Conservation (phyloP, 345 rosid genomes). For the Salix purpurea region DNA sequence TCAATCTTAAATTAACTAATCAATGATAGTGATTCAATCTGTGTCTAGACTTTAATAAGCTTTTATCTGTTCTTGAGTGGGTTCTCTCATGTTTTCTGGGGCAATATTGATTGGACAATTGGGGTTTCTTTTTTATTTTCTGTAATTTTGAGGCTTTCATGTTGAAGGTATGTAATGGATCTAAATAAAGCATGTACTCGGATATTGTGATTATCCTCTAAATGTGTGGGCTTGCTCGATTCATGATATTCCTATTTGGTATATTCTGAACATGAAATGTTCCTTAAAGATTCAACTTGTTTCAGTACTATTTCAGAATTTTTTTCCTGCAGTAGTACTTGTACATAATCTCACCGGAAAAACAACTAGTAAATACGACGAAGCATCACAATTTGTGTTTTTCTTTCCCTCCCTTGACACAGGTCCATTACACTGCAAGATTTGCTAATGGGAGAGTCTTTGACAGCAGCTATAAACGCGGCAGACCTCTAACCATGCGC, state of each 20-base stretch:
- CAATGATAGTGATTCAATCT: background rate
- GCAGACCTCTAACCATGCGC: conserved; percentile 89
- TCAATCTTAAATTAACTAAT: background rate
- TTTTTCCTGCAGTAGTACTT: background rate
- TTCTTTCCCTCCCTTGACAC: background rate
- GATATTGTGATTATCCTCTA: background rate
- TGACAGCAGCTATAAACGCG: conserved; percentile 92
- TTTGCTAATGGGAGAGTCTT: conserved; percentile 84
- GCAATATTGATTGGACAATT: background rate
- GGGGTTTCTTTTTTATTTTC: background rate
- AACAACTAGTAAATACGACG: background rate
- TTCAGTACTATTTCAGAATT: background rate
- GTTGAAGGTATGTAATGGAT: background rate
- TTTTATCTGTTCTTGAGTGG: background rate
- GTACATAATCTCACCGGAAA: background rate
- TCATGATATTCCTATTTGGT: background rate
- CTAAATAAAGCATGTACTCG: background rate
- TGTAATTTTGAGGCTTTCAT: background rate
- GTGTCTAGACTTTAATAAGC: background rate
- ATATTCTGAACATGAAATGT: background rate
- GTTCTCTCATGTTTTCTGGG: background rate
- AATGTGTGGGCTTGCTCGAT: background rate
- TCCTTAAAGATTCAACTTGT: background rate
- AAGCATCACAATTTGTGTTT: background rate
- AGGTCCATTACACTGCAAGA: conserved; percentile 91